Base-by-base conservation (phyloP, 805 yeast genomes). In the Candida cerambycidarum region DNA sequence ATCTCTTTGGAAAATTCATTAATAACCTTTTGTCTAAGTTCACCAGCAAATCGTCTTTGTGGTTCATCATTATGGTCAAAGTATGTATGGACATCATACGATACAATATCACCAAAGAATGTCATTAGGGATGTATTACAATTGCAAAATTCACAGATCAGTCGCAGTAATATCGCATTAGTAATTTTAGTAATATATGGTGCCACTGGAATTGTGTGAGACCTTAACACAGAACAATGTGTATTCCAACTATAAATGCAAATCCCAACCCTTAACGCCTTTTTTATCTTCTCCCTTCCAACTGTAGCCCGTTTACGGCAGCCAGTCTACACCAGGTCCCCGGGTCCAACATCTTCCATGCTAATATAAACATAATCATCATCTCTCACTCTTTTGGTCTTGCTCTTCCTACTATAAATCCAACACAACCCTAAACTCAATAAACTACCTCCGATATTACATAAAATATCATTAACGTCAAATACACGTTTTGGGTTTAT, bases 61-160 rank as follows among this genome's bases (percentile, higher is more conserved):
- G 45, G 53, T 3, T 61, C 54, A 42, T 58, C 58, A 46, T 58
- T 58, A 38, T 61, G 56, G 50, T 65, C 59, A 69, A 72, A 78
- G 56, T 79, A 79, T 1, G 81, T 72, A 57, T 79, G 84, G 51
- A 79, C 65, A 55, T 79, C 83, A 57, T 73, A 79, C 12, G 79
- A 71, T 15, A 27, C 43, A 29, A 65, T 56, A 14, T 47, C 49
- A 8, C 56, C 58, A 40, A 52, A 54, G 38, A 58, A 56, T 17
- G 39, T 13, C 43, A 39, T 39, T 25, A 5, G 31, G 14, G 21
- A 13, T 16, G 5, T 32, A 12, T 4, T 17, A 10, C 11, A 13
- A 12, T 29, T 29, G 27, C 14, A 29, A 18, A 11, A 29, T 18
- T 29, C 28, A 13, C 23, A 28, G 32, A 21, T 21, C n/a, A n/a